These are phyloP conservation scores for Pyracantha coccinea DNA, from an alignment of 331 rosid genomes.

Conservation along the genomic window DNA sequence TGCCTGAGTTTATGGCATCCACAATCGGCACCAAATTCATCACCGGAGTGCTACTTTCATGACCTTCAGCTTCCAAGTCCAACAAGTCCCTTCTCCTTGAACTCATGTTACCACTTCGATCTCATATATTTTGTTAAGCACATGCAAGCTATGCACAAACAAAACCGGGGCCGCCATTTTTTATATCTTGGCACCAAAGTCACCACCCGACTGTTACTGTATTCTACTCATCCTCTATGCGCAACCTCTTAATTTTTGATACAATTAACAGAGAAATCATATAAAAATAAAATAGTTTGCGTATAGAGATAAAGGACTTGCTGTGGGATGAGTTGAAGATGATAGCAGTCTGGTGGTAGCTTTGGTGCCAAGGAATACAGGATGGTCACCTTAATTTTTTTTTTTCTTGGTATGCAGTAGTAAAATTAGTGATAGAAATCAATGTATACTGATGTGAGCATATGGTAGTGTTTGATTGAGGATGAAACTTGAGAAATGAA, in stretches of 20 bases:
- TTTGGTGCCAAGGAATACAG: not conserved
- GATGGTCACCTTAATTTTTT: not conserved
- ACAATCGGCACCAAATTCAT: not conserved
- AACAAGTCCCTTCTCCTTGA: not conserved
- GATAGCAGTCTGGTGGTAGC: not conserved
- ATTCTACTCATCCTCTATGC: not conserved
- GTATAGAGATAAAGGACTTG: not conserved
- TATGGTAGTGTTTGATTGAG: not conserved
- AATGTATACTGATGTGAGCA: not conserved
- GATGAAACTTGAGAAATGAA: not conserved
- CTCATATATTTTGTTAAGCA: not conserved
- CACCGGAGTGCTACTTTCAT: not conserved
- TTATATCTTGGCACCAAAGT: constrained; percentile 11
- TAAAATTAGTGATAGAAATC: not conserved
- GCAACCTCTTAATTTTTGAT: not conserved
- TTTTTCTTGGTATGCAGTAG: not conserved
- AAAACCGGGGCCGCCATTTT: not conserved
- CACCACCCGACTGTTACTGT: not conserved
- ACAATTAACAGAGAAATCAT: not conserved
- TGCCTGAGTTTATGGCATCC: not conserved
- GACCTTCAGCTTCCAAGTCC: not conserved
- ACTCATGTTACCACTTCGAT: not conserved
- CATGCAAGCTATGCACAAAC: not conserved
- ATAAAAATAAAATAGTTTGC: not conserved
- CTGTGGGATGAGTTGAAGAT: not conserved